Evolutionary conservation across 1,284 basidiomycete species (phyloP).

Genomic region (Pyrrhoderma lamaoense): DNA sequence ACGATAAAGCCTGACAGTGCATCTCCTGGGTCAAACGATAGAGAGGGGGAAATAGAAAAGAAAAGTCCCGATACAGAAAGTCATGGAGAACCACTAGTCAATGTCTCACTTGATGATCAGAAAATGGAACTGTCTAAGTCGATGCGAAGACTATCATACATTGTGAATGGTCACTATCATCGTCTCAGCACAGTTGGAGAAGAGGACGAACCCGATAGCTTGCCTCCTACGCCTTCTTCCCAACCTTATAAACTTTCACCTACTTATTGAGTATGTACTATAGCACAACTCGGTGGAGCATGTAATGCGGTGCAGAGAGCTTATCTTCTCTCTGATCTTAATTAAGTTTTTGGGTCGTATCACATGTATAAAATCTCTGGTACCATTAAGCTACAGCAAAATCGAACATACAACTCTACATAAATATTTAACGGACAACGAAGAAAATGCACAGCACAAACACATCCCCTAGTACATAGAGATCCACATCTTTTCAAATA

Average conservation of each 20-base stretch:
- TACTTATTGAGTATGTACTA: no score
- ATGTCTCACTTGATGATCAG: neutral
- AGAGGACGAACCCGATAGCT: conserved; percentile 11
- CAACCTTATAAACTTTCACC: no score
- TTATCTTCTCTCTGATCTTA: no score
- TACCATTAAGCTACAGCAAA: neutral
- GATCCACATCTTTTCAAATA: neutral
- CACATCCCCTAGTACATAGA: neutral
- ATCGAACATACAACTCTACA: neutral
- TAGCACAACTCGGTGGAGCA: no score
- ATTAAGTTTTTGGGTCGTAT: no score
- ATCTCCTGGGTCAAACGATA: neutral
- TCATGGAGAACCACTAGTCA: no score
- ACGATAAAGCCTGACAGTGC: conserved; percentile 11
- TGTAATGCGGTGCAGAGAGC: no score
- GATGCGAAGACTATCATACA: neutral
- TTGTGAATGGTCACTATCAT: conserved; percentile 5
- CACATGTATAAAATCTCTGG: no score
- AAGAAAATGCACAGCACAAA: neutral
- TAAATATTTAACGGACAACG: neutral
- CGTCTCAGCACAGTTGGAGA: conserved; percentile 17
- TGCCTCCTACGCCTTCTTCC: neutral
- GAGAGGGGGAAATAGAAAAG: neutral
- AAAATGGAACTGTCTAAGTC: neutral
- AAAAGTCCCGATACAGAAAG: neutral